Base-by-base conservation (phyloP, 305 asterid genomes). In the Fraxinus angustifolia region DNA sequence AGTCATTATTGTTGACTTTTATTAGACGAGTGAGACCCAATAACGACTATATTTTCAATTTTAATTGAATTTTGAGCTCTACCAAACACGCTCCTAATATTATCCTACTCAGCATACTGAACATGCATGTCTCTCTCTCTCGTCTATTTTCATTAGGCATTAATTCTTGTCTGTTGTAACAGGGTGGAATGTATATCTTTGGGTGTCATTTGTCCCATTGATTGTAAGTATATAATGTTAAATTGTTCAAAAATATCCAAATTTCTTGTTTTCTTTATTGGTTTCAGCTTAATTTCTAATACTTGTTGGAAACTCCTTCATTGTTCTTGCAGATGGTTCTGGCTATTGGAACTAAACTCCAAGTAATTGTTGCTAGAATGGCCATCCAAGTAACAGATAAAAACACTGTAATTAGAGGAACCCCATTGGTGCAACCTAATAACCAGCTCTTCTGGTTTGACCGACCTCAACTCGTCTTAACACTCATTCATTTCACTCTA, bases 181-280 rank as follows among this genome's bases (percentile, higher is more conserved):
- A 93, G 97, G 97, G 81, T 93, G 96, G 96, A 88, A 93, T 78
- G 82, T 80, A 38, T 91, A 82, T 80, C 92, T 93, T 16, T 91
- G 97, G 97, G 89, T 89, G 33, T 90, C 97, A 84, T 88, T 93
- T 84, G 48, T 91, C 21, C 96, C 96, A 17, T 81, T 92, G 31
- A 67, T 87, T 1, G 96, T 91, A 80, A 88, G 93, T 81, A 53
- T 35, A 48, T 5, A 53, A 7, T 45, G n/a, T 79, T n/a, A 73
- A 38, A 34, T 28, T 4, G 4, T 38, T 17, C 26, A 19, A 7
- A 36, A 21, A 35, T 42, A 6, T 38, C 10, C 7, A 17, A 38
- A 11, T 7, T 75, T 23, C 21, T 30, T 67, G 31, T n/a, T 16
- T 67, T 36, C 26, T 35, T 7, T 33, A 21, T 38, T 28, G 42